phyloP scores from a whole-genome alignment of 1,139 yeast species.

The Starmera stellimalicola region DNA sequence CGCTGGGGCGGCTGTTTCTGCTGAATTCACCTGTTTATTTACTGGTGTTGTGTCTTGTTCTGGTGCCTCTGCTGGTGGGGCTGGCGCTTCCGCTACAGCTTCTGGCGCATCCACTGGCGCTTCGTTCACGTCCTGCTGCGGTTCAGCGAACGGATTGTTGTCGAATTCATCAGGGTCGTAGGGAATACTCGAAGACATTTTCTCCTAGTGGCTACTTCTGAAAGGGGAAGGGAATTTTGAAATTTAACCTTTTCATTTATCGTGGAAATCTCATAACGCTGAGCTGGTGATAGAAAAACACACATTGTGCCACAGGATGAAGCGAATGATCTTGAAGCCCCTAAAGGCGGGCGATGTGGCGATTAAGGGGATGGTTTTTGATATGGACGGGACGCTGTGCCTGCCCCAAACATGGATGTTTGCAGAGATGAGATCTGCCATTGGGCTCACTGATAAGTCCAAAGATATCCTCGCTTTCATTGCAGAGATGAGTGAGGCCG shows the following conservation, averaged over 20 bases:
- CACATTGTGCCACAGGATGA: too few species aligned
- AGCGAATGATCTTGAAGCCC: constrained; percentile 24
- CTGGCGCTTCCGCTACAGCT: constrained; percentile 1
- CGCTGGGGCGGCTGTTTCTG: not conserved
- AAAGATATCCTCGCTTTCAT: constrained; percentile 44
- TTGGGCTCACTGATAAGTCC: constrained; percentile 34
- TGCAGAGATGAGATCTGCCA: constrained; percentile 47
- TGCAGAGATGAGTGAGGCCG: constrained; percentile 28
- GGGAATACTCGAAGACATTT: constrained; percentile 46
- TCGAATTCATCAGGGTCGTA: constrained; percentile 61
- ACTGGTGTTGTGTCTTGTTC: not conserved
- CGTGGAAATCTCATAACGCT: too few species aligned
- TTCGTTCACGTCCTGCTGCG: constrained; percentile 4
- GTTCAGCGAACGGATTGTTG: constrained; percentile 52
- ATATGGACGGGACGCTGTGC: constrained; percentile 65
- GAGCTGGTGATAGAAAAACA: too few species aligned
- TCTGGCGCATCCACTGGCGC: constrained; percentile 4
- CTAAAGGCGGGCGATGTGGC: constrained; percentile 22
- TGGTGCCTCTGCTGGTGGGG: constrained; percentile 3
- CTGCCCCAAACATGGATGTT: constrained; percentile 65
- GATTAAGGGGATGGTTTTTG: constrained; percentile 47
- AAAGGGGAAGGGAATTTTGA: too few species aligned
- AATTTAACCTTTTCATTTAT: too few species aligned
- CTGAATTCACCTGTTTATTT: not conserved
- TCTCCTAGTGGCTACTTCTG: not conserved